Base-by-base conservation (phyloP, 2,329 filamentous ascomycete species). In the Fusarium tanahbumbuense region DNA sequence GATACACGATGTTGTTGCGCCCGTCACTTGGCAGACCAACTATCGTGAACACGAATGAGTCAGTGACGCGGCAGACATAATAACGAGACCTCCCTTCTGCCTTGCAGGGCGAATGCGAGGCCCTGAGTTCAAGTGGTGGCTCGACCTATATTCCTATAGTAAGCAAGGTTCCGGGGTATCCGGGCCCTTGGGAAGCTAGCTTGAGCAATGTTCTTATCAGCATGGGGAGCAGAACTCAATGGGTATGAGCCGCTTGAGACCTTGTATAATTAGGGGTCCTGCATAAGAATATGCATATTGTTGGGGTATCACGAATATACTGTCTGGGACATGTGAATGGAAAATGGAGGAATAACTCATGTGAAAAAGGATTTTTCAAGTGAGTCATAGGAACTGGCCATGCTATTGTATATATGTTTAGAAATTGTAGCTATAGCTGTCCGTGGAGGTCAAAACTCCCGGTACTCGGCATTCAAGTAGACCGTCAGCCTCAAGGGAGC, bases 131-230 rank as follows among this genome's bases (percentile, higher is more conserved):
- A n/a, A 42, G 49, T 18, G n/a, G 49, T 42, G 37, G 49, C 49
- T 22, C 23, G n/a, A 46, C 30, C 59, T 61, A 52, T 60, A 50
- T 47, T 58, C 55, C 59, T 32, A 30, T 22, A 52, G 60, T 71
- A 62, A 73, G 71, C 67, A 57, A 16, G 10, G 46, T 57, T 48
- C 71, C 72, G 72, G 41, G 59, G 30, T 52, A 73, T 71, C 72
- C 72, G 72, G 52, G 6, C 27, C 23, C 30, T 59, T 41, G 28
- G 27, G 44, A 47, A 54, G 27, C 25, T 47, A 56, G 56, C 30
- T 58, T 15, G 42, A 47, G 52, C 34, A 54, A 59, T n/a, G 52
- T 58, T 56, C n/a, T 60, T 28, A 44, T 44, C 22, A 40, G 34
- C 48, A 60, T 44, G 44, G 20, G 44, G 41, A 53, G 34, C 32